phyloP scores from a whole-genome alignment of 257 asterid species.

The Scutellaria galericulata region DNA sequence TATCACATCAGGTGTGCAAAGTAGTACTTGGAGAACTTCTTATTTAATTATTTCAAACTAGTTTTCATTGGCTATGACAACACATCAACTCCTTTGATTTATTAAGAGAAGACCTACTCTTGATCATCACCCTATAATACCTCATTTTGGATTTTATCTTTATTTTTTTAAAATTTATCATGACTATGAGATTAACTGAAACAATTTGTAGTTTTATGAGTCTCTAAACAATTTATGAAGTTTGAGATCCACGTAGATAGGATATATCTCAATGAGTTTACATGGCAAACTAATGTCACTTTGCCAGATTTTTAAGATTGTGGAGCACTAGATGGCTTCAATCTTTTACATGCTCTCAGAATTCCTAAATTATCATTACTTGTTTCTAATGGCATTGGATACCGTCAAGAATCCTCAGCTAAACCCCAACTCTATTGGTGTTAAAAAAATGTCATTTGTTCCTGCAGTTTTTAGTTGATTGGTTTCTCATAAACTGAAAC shows the following conservation, averaged over 20 bases:
- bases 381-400: slow-evolving; percentile 17
- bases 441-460: slow-evolving; percentile 4
- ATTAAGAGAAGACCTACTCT: slow-evolving; percentile 15
- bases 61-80: slow-evolving; percentile 7
- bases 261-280: slow-evolving; percentile 19
- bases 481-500: neutral
- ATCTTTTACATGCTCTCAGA: slow-evolving; percentile 6
- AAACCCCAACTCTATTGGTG: slow-evolving; percentile 11
- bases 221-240: slow-evolving; percentile 15
- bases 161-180: neutral
- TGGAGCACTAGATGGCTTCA: slow-evolving; percentile 2
- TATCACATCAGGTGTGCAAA: slow-evolving; percentile 23
- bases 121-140: neutral
- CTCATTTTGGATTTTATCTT: neutral
- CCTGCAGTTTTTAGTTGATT: slow-evolving; percentile 3
- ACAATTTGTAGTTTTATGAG: slow-evolving; percentile 2
- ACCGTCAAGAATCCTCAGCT: slow-evolving; percentile 12
- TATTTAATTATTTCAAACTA: slow-evolving; percentile 10
- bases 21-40: neutral
- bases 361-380: slow-evolving; percentile 17
- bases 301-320: neutral
- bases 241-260: slow-evolving; percentile 13
- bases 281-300: neutral
- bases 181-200: neutral
- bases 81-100: slow-evolving; percentile 6